Conservation (phyloP, 805 yeast genomes). For the Metschnikowia reukaufii region DNA sequence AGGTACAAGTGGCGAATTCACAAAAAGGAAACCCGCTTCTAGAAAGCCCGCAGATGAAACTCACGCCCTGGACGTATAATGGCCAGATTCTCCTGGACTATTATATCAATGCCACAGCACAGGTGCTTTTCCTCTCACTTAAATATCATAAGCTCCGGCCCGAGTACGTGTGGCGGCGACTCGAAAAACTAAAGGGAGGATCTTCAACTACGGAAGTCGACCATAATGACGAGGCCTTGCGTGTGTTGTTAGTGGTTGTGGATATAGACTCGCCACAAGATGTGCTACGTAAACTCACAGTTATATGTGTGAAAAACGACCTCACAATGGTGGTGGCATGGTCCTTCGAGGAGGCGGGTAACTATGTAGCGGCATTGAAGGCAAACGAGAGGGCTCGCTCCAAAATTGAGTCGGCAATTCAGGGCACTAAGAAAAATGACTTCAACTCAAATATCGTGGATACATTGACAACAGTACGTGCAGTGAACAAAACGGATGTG, state of each 20-base stretch:
- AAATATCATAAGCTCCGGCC: slow-evolving; percentile 77
- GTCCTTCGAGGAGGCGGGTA: slow-evolving; percentile 51
- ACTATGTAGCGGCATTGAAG: slow-evolving; percentile 39
- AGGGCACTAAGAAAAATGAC: slow-evolving; percentile 44
- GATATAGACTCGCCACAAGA: slow-evolving; percentile 63
- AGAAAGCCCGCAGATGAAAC: slow-evolving; percentile 47
- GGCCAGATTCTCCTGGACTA: slow-evolving; percentile 58
- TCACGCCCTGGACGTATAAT: slow-evolving; percentile 56
- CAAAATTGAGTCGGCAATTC: slow-evolving; percentile 35
- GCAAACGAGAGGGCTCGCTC: slow-evolving; percentile 37
- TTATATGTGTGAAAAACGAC: slow-evolving; percentile 50
- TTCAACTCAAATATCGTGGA: slow-evolving; percentile 47
- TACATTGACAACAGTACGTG: slow-evolving; percentile 44
- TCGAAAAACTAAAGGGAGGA: slow-evolving; percentile 44
- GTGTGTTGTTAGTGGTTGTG: slow-evolving; percentile 61
- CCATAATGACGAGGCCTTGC: slow-evolving; percentile 40
- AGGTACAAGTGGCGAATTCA: slow-evolving; percentile 58
- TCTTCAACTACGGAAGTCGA: slow-evolving; percentile 23
- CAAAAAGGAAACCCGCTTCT: slow-evolving; percentile 76
- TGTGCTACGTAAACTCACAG: slow-evolving; percentile 45
- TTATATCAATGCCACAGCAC: slow-evolving; percentile 54
- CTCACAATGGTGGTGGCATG: slow-evolving; percentile 51
- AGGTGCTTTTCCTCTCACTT: slow-evolving; percentile 61
- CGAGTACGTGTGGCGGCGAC: slow-evolving; percentile 63
- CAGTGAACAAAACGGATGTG: slow-evolving; percentile 56